Percentiles rank a stretch among this genome's conserved stretches.
Evolutionary conservation across 805 yeast genomes (phyloP).

Genomic region (Cyberlindnera subsufficiens): DNA sequence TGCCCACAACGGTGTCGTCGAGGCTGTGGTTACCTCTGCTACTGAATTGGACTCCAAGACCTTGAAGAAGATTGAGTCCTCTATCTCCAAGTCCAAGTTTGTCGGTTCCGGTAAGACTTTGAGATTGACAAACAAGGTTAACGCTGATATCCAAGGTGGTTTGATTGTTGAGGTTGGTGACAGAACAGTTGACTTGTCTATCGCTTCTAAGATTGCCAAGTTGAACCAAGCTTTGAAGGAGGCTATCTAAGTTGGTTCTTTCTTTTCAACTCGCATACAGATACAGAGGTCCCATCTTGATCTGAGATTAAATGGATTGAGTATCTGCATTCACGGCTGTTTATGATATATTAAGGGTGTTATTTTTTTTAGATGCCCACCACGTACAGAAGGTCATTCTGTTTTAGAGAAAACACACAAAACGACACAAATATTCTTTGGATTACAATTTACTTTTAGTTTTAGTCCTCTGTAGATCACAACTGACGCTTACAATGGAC

Average conservation of each 20-base stretch:
- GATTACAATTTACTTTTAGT: neutral
- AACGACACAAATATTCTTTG: neutral
- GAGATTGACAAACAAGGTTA: conserved; percentile 73
- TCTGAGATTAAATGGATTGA: neutral
- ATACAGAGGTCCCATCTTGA: too few relatives aligned
- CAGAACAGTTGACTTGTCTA: conserved; percentile 90
- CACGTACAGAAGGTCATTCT: too few relatives aligned
- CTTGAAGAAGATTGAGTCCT: conserved; percentile 69
- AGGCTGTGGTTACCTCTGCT: conserved; percentile 88
- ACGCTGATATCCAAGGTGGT: conserved; percentile 94
- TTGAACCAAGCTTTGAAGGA: conserved; percentile 86
- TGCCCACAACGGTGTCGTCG: conserved; percentile 87
- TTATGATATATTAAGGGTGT: neutral
- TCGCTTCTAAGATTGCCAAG: conserved; percentile 77
- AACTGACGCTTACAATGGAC: neutral
- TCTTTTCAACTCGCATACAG: neutral
- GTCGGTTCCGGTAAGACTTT: conserved; percentile 86
- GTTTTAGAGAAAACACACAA: neutral
- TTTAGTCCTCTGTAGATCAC: neutral
- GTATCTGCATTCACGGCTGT: neutral
- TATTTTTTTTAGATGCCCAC: too few relatives aligned
- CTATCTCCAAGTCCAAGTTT: conserved; percentile 70
- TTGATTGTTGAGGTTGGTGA: conserved; percentile 94
- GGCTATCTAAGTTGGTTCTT: conserved; percentile 52
- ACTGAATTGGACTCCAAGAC: conserved; percentile 76